Evolutionary conservation across 768 basidiomycete genomes (phyloP), one percentile per base, ranked within the genome.

Genomic region (Russula abietina): DNA sequence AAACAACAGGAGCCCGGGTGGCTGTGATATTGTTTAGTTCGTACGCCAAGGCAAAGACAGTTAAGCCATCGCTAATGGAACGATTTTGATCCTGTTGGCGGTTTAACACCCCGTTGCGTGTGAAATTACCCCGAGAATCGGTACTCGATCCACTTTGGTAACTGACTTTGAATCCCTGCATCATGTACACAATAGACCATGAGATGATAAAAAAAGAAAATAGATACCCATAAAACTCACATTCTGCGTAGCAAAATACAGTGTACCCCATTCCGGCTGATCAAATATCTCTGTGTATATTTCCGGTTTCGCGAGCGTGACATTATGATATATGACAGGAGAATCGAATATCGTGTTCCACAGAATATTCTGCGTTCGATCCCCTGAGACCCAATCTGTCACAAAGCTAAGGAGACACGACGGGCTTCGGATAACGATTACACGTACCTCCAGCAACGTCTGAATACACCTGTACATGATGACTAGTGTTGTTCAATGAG

Each of bases 361-460:
- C 1, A 7, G 5, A 16, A 67, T 61, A 12, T 8, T 7, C 2
- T 57, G 16, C 17, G 4, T 43, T 46, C 65, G 61, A 22, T 70
- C 51, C 3, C 66, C 69, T 0, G 69, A 68, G 17, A 64, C 26
- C 71, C 71, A 72, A 43, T 72, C 71, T 52, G 62, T 24, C 32
- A 39, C 10, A 2, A 14, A 51, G 22, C n/a, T 46, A 5, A 2
- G 10, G 39, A 22, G 16, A 41, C 30, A 43, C 26, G 11, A 48
- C 3, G 16, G 30, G 22, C 12, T 53, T 43, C 59, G 11, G 32
- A 41, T 26, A 22, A 54, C 19, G 22, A 50, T 8, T 7, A 0
- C n/a, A 62, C 67, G n/a, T 45, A 75, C 75, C 76, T 65, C 68
- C 75, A 53, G 71, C 76, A 49, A 78, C 72, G 61, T 78, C 77